Conservation (phyloP, 2,329 filamentous ascomycete genomes). For the Xylaria arbuscula region DNA sequence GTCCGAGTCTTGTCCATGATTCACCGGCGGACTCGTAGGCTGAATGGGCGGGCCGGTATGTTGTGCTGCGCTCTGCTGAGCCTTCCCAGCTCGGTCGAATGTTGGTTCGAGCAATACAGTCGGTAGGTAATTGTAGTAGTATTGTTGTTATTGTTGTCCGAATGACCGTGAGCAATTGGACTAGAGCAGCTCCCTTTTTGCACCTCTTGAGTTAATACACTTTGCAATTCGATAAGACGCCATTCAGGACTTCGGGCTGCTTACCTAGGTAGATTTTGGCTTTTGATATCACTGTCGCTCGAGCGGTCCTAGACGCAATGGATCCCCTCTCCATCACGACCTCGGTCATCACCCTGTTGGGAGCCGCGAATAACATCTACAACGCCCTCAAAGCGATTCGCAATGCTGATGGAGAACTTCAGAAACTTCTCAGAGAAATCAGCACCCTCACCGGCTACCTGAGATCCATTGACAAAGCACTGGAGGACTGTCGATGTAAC, state of each 20-base stretch:
- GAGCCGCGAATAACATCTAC: slow-evolving; percentile 36
- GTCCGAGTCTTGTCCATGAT: background rate
- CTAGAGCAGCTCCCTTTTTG: slow-evolving; percentile 8
- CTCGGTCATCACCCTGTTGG: slow-evolving; percentile 35
- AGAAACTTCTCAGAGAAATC: slow-evolving; percentile 32
- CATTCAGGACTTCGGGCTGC: background rate
- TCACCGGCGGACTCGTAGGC: slow-evolving; percentile 28
- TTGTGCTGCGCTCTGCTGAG: background rate
- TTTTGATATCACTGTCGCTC: background rate
- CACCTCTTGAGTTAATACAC: slow-evolving; percentile 11
- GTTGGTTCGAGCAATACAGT: background rate
- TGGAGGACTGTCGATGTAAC: slow-evolving; percentile 34
- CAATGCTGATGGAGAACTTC: slow-evolving; percentile 34
- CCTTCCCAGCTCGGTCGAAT: background rate
- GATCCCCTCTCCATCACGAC: slow-evolving; percentile 39
- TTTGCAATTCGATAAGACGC: background rate
- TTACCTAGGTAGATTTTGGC: background rate
- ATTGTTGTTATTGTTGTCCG: slow-evolving; percentile 1
- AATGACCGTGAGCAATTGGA: background rate
- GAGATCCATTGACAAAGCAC: slow-evolving; percentile 33
- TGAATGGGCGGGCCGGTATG: slow-evolving; percentile 11
- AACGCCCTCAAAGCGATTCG: slow-evolving; percentile 33
- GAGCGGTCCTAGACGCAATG: slow-evolving; percentile 23
- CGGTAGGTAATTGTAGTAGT: background rate
- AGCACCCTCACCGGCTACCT: slow-evolving; percentile 33